Evolutionary conservation across 768 basidiomycete genomes (phyloP), one percentile per base, ranked within the genome.

Genomic region (Lentinula guzmanii): DNA sequence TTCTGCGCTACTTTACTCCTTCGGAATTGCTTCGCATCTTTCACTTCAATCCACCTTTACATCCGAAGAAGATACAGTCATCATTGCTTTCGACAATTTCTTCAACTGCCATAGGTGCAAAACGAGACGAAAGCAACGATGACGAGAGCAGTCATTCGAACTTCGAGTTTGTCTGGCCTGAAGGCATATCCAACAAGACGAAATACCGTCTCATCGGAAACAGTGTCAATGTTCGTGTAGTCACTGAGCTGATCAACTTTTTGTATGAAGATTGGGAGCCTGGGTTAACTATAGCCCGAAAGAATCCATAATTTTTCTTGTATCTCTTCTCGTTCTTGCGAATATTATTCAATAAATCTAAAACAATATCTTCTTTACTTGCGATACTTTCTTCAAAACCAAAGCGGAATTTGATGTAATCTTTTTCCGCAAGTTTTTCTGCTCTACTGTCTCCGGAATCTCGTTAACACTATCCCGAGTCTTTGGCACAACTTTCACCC

Each of bases 151-250:
- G 37, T 37, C 21, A 39, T 15, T 42, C 58, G 60, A 3, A 61
- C 8, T 16, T 56, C 46, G 31, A 6, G 9, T 89, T 91, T 65
- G 60, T 70, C n/a, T 93, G 90, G 89, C 90, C 90, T 4, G 65
- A 70, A 6, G 69, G 69, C 2, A 71, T 90, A 9, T 85, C 88
- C 2, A 79, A 68, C 1, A 91, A 89, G 71, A 83, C 87, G 9
- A 86, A 85, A 68, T 92, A 93, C 65, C 80, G 84, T 52, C 75
- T 92, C 33, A 86, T 93, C 59, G 91, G 91, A 16, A 93, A 93
- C 70, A 91, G 90, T 61, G 85, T 93, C 7, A 93, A 93, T 70
- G 89, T 92, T 6, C 76, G 76, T 60, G 90, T 92, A 10, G 85
- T 93, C 0, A 77, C 80, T 55, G 74, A 77, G 62, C 74, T 91